These are phyloP conservation scores for Bruguiera gymnorhiza DNA, from an alignment of 345 rosid species.

Conservation along the genomic window DNA sequence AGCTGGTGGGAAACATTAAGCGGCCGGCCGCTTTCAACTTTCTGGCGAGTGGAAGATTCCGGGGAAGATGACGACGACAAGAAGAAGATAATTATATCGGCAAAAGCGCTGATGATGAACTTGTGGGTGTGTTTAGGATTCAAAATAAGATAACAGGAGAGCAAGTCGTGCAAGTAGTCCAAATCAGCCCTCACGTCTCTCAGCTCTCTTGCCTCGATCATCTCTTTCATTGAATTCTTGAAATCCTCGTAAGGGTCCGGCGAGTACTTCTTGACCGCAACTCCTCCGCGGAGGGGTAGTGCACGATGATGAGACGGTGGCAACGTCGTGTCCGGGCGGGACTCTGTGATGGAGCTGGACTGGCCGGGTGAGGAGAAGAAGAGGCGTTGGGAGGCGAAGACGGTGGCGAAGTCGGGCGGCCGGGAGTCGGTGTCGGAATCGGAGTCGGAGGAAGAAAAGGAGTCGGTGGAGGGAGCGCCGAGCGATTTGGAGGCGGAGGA, in stretches of 20 bases:
- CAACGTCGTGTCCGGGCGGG: slow-evolving; percentile 18
- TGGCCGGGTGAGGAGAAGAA: slow-evolving; percentile 89
- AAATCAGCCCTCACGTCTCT: slow-evolving; percentile 47
- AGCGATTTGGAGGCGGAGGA: slow-evolving; percentile 34
- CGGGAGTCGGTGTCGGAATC: slow-evolving; percentile 26
- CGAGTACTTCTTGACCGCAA: slow-evolving; percentile 59
- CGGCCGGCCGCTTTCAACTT: slow-evolving; percentile 14
- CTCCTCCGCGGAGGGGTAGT: slow-evolving; percentile 38
- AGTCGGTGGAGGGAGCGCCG: slow-evolving; percentile 31
- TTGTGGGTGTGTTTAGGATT: slow-evolving; percentile 70
- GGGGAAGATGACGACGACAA: slow-evolving; percentile 30
- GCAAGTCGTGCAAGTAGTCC: slow-evolving; percentile 69
- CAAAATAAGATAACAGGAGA: slow-evolving; percentile 64
- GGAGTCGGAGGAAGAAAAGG: slow-evolving; percentile 37
- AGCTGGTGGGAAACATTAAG: neutral
- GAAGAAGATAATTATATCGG: slow-evolving; percentile 54
- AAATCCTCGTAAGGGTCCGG: slow-evolving; percentile 79
- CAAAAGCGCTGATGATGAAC: slow-evolving; percentile 69
- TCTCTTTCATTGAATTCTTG: slow-evolving; percentile 77
- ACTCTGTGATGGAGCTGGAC: slow-evolving; percentile 80
- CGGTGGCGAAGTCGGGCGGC: slow-evolving; percentile 57
- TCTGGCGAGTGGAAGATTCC: slow-evolving; percentile 16
- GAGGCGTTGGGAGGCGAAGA: slow-evolving; percentile 84
- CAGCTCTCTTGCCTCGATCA: slow-evolving; percentile 69
- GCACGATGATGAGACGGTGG: neutral